These are phyloP conservation scores for Zygnema cylindricum DNA, from an alignment of 139 green algal species.

Conservation along the genomic window DNA sequence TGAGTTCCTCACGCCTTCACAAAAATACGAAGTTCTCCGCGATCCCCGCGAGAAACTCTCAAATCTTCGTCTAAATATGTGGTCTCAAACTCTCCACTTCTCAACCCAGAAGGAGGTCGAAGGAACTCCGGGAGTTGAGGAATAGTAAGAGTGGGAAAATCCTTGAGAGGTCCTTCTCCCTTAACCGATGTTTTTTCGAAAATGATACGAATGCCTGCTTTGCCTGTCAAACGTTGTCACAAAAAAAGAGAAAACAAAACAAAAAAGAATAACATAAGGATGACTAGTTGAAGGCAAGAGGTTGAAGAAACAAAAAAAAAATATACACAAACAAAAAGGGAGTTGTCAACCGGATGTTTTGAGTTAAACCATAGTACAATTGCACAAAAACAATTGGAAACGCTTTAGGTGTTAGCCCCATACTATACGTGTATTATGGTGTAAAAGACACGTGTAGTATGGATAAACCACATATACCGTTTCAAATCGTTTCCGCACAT, in stretches of 20 bases:
- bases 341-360: too few relatives aligned
- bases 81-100: slow-evolving; percentile 39
- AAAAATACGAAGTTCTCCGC: slow-evolving; percentile 49
- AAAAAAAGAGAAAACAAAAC: not conserved
- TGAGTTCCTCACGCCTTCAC: slow-evolving; percentile 38
- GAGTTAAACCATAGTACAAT: too few relatives aligned
- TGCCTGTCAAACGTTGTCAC: not conserved
- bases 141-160: slow-evolving; percentile 5
- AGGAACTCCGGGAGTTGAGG: slow-evolving; percentile 39
- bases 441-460: too few relatives aligned
- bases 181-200: slow-evolving; percentile 32
- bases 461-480: too few relatives aligned
- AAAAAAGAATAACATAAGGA: not conserved
- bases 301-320: not conserved
- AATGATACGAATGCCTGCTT: slow-evolving; percentile 29
- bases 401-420: too few relatives aligned
- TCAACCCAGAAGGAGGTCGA: not conserved
- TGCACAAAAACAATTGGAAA: too few relatives aligned
- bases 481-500: too few relatives aligned
- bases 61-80: slow-evolving; percentile 49
- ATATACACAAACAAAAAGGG: too few relatives aligned
- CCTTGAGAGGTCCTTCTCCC: not conserved
- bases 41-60: slow-evolving; percentile 39
- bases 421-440: too few relatives aligned
- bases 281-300: not conserved